Percentiles rank a stretch among this genome's conserved stretches.
Conservation (phyloP, 768 basidiomycete genomes). For the Boletellus sp. region DNA sequence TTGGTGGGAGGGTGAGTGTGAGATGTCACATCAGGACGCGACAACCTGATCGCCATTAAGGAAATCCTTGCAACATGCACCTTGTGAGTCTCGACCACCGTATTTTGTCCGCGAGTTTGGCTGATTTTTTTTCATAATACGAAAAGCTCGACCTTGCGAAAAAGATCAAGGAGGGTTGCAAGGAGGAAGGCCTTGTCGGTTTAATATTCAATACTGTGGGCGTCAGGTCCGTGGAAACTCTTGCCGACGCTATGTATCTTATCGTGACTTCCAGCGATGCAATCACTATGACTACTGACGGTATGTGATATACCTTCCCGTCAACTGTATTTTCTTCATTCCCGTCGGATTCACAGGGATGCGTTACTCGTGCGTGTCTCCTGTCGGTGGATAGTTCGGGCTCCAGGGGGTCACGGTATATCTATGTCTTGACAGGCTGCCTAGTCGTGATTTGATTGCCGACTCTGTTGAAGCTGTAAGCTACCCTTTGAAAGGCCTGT, state of each 20-base stretch:
- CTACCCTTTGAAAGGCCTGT: neutral
- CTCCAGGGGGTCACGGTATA: neutral
- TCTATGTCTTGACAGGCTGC: slow-evolving; percentile 48
- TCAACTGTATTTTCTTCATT: neutral
- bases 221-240: slow-evolving; percentile 52
- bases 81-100: slow-evolving; percentile 45
- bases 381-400: neutral
- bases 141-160: slow-evolving; percentile 71
- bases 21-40: neutral
- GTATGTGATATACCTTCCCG: slow-evolving; percentile 36
- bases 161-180: slow-evolving; percentile 79
- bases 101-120: neutral
- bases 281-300: slow-evolving; percentile 87
- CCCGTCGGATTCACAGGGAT: slow-evolving; percentile 49
- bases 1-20: slow-evolving; percentile 80
- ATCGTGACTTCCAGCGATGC: slow-evolving; percentile 53
- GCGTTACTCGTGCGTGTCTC: slow-evolving; percentile 70
- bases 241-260: neutral
- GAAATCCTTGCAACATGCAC: slow-evolving; percentile 85
- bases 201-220: slow-evolving; percentile 85
- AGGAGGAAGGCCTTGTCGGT: slow-evolving; percentile 75
- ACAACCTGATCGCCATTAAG: slow-evolving; percentile 32
- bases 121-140: slow-evolving; percentile 1
- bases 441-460: slow-evolving; percentile 85
- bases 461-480: slow-evolving; percentile 82